Percentiles rank a stretch among this genome's conserved stretches.
phyloP scores from a whole-genome alignment of 2,329 filamentous ascomycete genomes.

The Sporothrix brasiliensis region DNA sequence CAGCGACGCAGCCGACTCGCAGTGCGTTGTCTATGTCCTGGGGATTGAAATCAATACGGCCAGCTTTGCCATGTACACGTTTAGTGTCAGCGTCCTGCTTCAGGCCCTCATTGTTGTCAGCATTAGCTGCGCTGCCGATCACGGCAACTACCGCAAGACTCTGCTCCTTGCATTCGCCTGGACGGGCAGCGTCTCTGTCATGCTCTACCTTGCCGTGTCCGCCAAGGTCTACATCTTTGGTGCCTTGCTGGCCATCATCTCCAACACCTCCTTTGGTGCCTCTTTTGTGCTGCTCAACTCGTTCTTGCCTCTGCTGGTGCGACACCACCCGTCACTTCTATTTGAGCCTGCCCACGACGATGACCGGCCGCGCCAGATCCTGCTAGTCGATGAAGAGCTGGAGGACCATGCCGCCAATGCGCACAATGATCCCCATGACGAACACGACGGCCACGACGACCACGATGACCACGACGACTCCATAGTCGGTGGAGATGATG shows the following conservation, averaged over 20 bases:
- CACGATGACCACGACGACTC: constrained; percentile 40
- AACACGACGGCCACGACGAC: constrained; percentile 39
- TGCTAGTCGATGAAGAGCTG: constrained; percentile 43
- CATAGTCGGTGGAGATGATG: constrained; percentile 45
- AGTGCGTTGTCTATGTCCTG: constrained; percentile 81
- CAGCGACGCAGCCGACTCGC: constrained; percentile 55
- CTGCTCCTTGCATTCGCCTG: constrained; percentile 84
- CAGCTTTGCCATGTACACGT: constrained; percentile 96
- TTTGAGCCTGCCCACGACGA: constrained; percentile 19
- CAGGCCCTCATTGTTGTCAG: constrained; percentile 92
- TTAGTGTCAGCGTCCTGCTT: constrained; percentile 85
- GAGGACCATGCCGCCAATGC: constrained; percentile 39
- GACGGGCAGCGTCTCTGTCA: constrained; percentile 77
- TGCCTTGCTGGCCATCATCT: constrained; percentile 80
- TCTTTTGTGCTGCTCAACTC: constrained; percentile 96
- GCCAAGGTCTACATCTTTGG: constrained; percentile 78
- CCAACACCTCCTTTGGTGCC: constrained; percentile 91
- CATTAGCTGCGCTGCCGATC: constrained; percentile 94
- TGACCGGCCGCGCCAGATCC: constrained; percentile 37
- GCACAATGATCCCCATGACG: constrained; percentile 38
- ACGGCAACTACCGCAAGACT: constrained; percentile 88
- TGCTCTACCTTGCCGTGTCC: constrained; percentile 81
- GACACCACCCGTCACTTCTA: constrained; percentile 68
- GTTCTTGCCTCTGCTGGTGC: constrained; percentile 86
- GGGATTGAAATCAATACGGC: constrained; percentile 91